Conservation (phyloP, 1,284 basidiomycete genomes). For the Sanghuangporus sanghuang region DNA sequence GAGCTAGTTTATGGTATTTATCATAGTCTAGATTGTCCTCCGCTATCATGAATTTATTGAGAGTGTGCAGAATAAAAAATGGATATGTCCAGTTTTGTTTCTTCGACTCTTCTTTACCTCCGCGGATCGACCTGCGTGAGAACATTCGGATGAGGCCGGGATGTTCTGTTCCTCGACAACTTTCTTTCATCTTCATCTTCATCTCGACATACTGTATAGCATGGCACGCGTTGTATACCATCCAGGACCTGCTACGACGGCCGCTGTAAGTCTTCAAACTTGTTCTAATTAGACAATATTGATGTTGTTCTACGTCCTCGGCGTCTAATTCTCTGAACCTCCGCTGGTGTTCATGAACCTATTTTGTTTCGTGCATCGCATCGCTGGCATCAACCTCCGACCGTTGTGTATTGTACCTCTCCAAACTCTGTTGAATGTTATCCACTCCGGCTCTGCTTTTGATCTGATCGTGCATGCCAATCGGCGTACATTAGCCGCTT, state of each 20-base stretch:
- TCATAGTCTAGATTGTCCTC: too few relatives aligned
- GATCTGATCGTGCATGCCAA: not conserved
- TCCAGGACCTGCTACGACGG: conserved; percentile 2
- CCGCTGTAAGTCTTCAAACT: not conserved
- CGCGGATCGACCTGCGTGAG: not conserved
- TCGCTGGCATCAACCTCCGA: conserved; percentile 6
- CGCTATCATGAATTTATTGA: too few relatives aligned
- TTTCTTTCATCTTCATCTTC: not conserved
- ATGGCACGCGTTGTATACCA: conserved; percentile 18
- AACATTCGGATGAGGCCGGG: not conserved
- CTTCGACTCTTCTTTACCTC: not conserved
- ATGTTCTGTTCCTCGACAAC: not conserved
- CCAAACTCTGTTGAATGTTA: not conserved
- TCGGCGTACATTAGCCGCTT: conserved; percentile 31
- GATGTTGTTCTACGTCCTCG: not conserved
- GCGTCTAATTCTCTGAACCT: not conserved
- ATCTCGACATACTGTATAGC: not conserved
- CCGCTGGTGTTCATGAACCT: not conserved
- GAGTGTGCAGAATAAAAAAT: too few relatives aligned
- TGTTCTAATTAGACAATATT: not conserved
- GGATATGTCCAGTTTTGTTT: too few relatives aligned
- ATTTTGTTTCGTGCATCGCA: conserved; percentile 2
- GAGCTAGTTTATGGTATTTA: too few relatives aligned
- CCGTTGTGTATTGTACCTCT: not conserved
- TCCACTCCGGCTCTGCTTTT: conserved; percentile 23